Evolutionary conservation across 148 eudicot species (phyloP).

Genomic region (Rhododendron williamsianum): DNA sequence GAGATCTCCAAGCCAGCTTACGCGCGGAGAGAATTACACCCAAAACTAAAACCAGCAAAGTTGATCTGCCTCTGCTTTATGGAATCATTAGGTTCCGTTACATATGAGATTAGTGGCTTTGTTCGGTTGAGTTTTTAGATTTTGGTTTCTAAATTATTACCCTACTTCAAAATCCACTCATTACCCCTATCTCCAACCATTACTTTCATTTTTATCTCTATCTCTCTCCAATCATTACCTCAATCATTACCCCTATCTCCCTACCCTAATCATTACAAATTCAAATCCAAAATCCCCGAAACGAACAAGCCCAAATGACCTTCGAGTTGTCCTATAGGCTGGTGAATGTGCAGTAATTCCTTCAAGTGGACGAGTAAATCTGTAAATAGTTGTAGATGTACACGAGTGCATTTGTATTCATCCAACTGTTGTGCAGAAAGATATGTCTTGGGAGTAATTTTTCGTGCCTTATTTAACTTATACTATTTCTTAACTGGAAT

Average conservation of each 20-base stretch:
- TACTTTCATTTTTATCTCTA: no score
- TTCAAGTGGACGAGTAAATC: background rate
- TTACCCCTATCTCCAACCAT: no score
- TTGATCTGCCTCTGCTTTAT: background rate
- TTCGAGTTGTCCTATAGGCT: background rate
- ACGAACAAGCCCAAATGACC: background rate
- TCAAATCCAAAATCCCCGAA: no score
- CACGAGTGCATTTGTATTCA: background rate
- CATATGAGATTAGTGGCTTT: background rate
- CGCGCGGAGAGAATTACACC: background rate
- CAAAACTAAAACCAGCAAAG: background rate
- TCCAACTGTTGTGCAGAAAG: background rate
- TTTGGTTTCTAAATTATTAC: no score
- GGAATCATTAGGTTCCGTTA: background rate
- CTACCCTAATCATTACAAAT: no score
- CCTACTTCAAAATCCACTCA: no score
- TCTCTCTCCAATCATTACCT: no score
- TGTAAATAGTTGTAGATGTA: background rate
- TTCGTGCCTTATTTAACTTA: background rate
- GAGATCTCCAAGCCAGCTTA: no score
- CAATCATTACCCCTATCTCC: no score
- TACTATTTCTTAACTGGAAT: background rate
- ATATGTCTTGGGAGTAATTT: background rate
- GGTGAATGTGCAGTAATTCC: background rate
- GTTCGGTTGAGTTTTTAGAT: no score